Conservation (phyloP, 441 rosid species). For the Daphne laureola region DNA sequence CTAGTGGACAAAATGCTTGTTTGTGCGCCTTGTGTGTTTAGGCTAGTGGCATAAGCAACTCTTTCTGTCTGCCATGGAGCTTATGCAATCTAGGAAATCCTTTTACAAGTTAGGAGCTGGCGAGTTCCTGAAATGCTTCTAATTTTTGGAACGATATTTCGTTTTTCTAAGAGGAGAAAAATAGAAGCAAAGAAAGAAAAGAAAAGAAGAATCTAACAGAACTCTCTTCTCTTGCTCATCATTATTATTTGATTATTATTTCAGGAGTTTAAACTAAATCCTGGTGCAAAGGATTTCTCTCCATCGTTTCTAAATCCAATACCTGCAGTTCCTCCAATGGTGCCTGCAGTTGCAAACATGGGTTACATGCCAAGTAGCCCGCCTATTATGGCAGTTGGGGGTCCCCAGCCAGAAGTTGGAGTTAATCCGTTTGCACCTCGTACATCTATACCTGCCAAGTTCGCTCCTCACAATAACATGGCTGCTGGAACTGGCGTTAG, state of each 20-base stretch:
- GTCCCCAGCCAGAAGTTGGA: constrained; percentile 49
- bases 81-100: too few species aligned
- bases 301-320: constrained; percentile 47
- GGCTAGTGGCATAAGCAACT: too few species aligned
- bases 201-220: too few species aligned
- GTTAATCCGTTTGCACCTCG: constrained; percentile 39
- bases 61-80: too few species aligned
- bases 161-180: too few species aligned
- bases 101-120: too few species aligned
- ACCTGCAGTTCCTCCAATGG: constrained; percentile 35
- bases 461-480: constrained; percentile 39
- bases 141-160: too few species aligned
- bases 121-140: too few species aligned
- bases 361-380: constrained; percentile 45
- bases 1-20: too few species aligned
- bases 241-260: background rate
- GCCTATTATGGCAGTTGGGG: constrained; percentile 34
- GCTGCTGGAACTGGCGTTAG: constrained; percentile 37
- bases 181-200: too few species aligned
- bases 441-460: constrained; percentile 44
- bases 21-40: too few species aligned
- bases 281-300: constrained; percentile 70
- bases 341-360: constrained; percentile 37
- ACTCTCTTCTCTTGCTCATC: too few species aligned
- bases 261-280: constrained; percentile 85